A percentile compares a stretch with the other conserved stretches of the same genome.
These are phyloP conservation scores for Ophiostoma ulmi DNA, from an alignment of 2,329 filamentous ascomycete genomes.

Conservation along the genomic window DNA sequence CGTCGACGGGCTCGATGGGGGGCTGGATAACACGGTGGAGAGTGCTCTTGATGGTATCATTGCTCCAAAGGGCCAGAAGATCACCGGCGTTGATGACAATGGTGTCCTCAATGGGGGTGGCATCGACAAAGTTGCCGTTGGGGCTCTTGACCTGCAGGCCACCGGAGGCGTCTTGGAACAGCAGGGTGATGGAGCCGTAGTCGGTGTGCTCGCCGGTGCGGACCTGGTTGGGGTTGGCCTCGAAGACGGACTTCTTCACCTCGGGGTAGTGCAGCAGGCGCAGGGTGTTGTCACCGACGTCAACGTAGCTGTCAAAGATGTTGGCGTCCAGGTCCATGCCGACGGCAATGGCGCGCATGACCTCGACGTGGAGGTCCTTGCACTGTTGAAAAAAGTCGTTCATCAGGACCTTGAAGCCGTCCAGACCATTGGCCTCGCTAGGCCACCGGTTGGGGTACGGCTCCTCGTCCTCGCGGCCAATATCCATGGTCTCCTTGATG, in stretches of 20 bases:
- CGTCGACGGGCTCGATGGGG: slow-evolving; percentile 44
- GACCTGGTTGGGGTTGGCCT: slow-evolving; percentile 62
- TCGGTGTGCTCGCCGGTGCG: slow-evolving; percentile 73
- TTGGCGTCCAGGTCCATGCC: slow-evolving; percentile 65
- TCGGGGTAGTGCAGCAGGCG: slow-evolving; percentile 72
- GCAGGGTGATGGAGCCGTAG: slow-evolving; percentile 56
- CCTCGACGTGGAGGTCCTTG: slow-evolving; percentile 65
- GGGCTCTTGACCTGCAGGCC: slow-evolving; percentile 62
- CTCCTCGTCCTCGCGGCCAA: slow-evolving; percentile 55
- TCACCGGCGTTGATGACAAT: slow-evolving; percentile 89
- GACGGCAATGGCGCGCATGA: slow-evolving; percentile 82
- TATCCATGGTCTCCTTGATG: slow-evolving; percentile 60
- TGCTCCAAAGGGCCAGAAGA: slow-evolving; percentile 79
- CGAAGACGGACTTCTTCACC: slow-evolving; percentile 61
- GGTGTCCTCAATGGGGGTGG: slow-evolving; percentile 72
- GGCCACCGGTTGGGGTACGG: slow-evolving; percentile 75
- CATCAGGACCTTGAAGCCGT: slow-evolving; percentile 68
- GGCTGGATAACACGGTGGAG: slow-evolving; percentile 88
- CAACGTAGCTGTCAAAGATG: slow-evolving; percentile 74
- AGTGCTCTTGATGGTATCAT: slow-evolving; percentile 85
- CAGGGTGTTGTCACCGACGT: slow-evolving; percentile 64
- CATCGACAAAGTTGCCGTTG: slow-evolving; percentile 72
- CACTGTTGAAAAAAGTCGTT: slow-evolving; percentile 67
- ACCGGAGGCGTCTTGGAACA: slow-evolving; percentile 56
- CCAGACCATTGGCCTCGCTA: slow-evolving; percentile 44